Evolutionary conservation across 1,139 yeast genomes (phyloP).

Genomic region (Suhomyces kunorum): DNA sequence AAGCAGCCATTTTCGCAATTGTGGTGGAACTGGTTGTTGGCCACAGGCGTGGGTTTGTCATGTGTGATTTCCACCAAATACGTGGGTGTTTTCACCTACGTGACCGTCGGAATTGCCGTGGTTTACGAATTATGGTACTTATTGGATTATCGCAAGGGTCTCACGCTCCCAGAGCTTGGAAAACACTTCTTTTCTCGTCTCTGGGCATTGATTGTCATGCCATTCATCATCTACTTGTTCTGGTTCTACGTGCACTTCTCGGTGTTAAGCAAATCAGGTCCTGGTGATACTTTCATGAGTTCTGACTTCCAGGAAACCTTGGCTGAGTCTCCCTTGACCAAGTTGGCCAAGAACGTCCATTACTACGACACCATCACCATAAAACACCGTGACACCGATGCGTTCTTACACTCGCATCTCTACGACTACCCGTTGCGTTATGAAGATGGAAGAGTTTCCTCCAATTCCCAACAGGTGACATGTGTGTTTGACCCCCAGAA

Average conservation of each 20-base stretch:
- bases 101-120: slow-evolving; percentile 86
- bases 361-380: slow-evolving; percentile 76
- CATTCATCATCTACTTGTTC: slow-evolving; percentile 77
- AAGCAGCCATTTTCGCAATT: slow-evolving; percentile 57
- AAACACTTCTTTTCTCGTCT: slow-evolving; percentile 80
- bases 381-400: slow-evolving; percentile 73
- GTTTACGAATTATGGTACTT: slow-evolving; percentile 83
- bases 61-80: slow-evolving; percentile 93
- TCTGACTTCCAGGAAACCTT: slow-evolving; percentile 91
- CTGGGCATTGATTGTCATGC: slow-evolving; percentile 71
- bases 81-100: slow-evolving; percentile 90
- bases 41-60: slow-evolving; percentile 84
- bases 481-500: slow-evolving; percentile 46
- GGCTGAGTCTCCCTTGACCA: slow-evolving; percentile 77
- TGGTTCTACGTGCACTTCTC: slow-evolving; percentile 95
- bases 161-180: slow-evolving; percentile 56
- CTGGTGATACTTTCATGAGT: slow-evolving; percentile 94
- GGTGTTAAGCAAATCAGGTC: slow-evolving; percentile 81
- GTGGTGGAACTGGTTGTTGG: slow-evolving; percentile 89
- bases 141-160: slow-evolving; percentile 70
- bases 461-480: slow-evolving; percentile 94
- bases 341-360: slow-evolving; percentile 68
- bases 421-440: slow-evolving; percentile 82
- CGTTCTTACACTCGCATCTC: slow-evolving; percentile 78
- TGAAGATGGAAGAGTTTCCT: slow-evolving; percentile 94